These are phyloP conservation scores for Trichoderma breve DNA, from an alignment of 2,329 filamentous ascomycete genomes.

Conservation along the genomic window DNA sequence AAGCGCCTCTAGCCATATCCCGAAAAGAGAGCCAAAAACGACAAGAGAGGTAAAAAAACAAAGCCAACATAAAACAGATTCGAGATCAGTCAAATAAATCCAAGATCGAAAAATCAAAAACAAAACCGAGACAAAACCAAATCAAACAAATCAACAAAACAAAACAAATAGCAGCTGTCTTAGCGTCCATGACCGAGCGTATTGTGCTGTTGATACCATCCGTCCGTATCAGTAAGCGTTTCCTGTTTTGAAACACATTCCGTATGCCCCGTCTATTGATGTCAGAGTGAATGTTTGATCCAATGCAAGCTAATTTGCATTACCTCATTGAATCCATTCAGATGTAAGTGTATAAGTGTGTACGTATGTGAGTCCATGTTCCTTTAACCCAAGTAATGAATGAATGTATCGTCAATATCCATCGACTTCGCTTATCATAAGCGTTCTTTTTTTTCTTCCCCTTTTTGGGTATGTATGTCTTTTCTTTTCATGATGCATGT, in stretches of 20 bases:
- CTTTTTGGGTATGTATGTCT: not conserved
- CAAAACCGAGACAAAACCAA: not conserved
- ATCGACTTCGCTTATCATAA: not conserved
- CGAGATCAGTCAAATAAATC: not conserved
- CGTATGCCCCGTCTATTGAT: constrained; percentile 4
- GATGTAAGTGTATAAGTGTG: not conserved
- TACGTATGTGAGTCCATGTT: not conserved
- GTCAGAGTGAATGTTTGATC: not conserved
- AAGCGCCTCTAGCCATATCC: constrained; percentile 17
- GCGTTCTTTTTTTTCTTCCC: not conserved
- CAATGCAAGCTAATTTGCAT: not conserved
- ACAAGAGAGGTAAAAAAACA: not conserved
- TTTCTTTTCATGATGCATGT: not conserved
- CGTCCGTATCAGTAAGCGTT: not conserved
- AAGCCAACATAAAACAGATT: not conserved
- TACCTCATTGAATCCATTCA: not conserved
- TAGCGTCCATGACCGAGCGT: constrained; percentile 3
- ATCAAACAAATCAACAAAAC: constrained; percentile 11
- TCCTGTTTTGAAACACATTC: constrained; percentile 1
- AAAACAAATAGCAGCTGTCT: constrained; percentile 10
- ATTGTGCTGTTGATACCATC: constrained; percentile 13
- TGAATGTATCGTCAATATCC: not conserved
- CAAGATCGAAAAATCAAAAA: not conserved
- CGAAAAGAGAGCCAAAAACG: constrained; percentile 4
- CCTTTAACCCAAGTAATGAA: not conserved